Evolutionary conservation across 331 rosid genomes (phyloP), one percentile per base, ranked within the genome.

Genomic region (Stylosanthes scabra): DNA sequence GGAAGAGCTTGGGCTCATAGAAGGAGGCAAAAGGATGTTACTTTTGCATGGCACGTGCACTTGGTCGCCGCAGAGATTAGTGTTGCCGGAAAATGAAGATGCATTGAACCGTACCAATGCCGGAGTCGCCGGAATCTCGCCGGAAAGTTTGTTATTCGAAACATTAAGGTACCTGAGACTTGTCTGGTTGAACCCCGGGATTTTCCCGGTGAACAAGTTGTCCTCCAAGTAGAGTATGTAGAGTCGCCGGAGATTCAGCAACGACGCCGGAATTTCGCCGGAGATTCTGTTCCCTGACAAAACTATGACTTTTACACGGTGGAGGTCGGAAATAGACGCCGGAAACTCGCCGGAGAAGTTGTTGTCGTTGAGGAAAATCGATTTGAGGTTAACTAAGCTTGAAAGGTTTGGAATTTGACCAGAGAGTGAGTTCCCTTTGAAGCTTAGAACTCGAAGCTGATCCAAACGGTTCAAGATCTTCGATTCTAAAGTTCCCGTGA

Each of bases 361-460:
- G 85, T 93, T 93, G 65, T 74, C 70, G 57, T 83, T 93, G 20
- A 91, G 85, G 69, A 56, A 93, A 27, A 93, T 78, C 5, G 97
- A 91, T 65, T 93, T 93, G 69, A 93, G 95, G 68, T 93, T 91
- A 74, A 76, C 34, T 12, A 93, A 83, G 29, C 75, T 78, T 0
- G 93, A 86, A 64, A 93, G 87, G 45, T 89, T 74, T 8, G 98
- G 98, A 72, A 93, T 85, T 80, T 71, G 84, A 20, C 93, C 97
- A 11, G 85, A 88, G 61, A 93, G 80, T 2, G 86, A 84, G 83
- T 93, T 93, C 5, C 90, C 86, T 60, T 93, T 91, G 79, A 93
- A 86, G 73, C 98, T 93, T 11, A 93, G 88, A 11, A 93, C 98
- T 42, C 98, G 82, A 66, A 93, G 93, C 60, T 93, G 97, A 81